phyloP scores from a whole-genome alignment of 805 yeast species.

The Cyberlindnera saturnus region DNA sequence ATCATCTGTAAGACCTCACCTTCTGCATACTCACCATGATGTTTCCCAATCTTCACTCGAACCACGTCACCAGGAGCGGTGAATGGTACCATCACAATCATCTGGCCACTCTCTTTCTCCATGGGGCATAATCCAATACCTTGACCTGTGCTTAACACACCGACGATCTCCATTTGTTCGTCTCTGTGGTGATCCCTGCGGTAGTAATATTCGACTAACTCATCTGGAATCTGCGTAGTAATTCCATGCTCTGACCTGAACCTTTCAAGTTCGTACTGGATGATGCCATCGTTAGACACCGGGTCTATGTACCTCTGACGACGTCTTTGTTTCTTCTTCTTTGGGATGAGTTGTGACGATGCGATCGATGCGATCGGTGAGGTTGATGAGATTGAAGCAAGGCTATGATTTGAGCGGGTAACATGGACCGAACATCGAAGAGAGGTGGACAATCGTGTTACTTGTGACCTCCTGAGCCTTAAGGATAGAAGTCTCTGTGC shows the following conservation, averaged over 20 bases:
- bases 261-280: conserved; percentile 4
- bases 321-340: background rate
- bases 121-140: conserved; percentile 34
- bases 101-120: conserved; percentile 26
- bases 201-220: conserved; percentile 4
- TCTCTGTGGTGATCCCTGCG: conserved; percentile 1
- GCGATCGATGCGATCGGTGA: background rate
- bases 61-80: conserved; percentile 79
- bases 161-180: conserved; percentile 34
- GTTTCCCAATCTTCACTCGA: conserved; percentile 59
- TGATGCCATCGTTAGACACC: conserved; percentile 4
- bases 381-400: background rate
- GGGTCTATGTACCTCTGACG: conserved; percentile 2
- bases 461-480: too few species aligned
- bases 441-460: too few species aligned
- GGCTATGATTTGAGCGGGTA: too few species aligned
- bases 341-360: background rate
- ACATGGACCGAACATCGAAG: too few species aligned
- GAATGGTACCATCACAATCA: conserved; percentile 76
- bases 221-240: conserved; percentile 1
- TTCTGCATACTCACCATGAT: conserved; percentile 67
- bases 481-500: too few species aligned
- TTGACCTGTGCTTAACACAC: conserved; percentile 61
- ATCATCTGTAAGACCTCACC: conserved; percentile 57
- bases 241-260: background rate